phyloP scores from a whole-genome alignment of 345 rosid genomes.

The Streptanthus diversifolius region DNA sequence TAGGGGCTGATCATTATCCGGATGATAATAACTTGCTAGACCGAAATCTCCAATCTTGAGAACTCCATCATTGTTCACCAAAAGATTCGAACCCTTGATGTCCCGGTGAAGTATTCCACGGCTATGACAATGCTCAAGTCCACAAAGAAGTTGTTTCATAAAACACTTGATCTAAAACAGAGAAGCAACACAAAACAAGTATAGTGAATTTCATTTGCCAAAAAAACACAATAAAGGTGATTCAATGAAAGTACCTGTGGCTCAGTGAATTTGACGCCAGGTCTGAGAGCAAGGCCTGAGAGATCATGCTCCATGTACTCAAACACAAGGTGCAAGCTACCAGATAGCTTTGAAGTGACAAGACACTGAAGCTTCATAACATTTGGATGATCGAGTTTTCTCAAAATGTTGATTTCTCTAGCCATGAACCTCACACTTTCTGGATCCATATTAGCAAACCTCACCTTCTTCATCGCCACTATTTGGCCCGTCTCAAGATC shows the following conservation, averaged over 20 bases:
- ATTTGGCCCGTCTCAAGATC: slow-evolving; percentile 67
- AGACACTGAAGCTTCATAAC: slow-evolving; percentile 80
- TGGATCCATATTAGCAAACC: slow-evolving; percentile 83
- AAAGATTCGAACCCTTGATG: slow-evolving; percentile 88
- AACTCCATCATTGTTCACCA: slow-evolving; percentile 63
- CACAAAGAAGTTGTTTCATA: slow-evolving; percentile 66
- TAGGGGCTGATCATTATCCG: slow-evolving; percentile 51
- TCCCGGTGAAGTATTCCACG: slow-evolving; percentile 84
- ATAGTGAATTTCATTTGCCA: background rate
- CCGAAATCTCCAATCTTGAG: slow-evolving; percentile 95
- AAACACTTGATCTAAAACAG: slow-evolving; percentile 66
- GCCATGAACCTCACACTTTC: slow-evolving; percentile 96
- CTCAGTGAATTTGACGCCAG: slow-evolving; percentile 75
- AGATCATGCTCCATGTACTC: slow-evolving; percentile 98
- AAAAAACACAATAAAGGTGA: background rate
- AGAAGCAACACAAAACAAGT: background rate
- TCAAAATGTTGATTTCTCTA: slow-evolving; percentile 72
- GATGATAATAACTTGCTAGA: slow-evolving; percentile 58
- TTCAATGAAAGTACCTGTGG: slow-evolving; percentile 47
- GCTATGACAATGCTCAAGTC: slow-evolving; percentile 88
- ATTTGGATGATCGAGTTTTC: slow-evolving; percentile 84
- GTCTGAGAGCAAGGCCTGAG: slow-evolving; percentile 72
- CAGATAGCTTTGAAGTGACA: slow-evolving; percentile 73
- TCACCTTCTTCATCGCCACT: slow-evolving; percentile 93
- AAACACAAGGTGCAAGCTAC: slow-evolving; percentile 77